These are phyloP conservation scores for Imleria badia DNA, from an alignment of 768 basidiomycete genomes.

Conservation along the genomic window DNA sequence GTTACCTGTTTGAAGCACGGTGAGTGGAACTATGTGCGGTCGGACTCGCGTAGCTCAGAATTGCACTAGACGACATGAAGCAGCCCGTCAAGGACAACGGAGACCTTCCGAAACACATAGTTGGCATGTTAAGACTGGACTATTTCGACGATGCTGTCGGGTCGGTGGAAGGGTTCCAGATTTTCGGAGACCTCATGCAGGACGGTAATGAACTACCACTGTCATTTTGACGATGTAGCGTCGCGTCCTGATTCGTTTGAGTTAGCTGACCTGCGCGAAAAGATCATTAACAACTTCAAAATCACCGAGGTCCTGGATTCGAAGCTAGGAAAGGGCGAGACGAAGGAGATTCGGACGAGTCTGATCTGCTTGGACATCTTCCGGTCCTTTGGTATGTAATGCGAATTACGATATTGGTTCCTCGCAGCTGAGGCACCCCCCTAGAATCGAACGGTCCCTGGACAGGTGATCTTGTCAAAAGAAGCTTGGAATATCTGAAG, in stretches of 20 bases:
- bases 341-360: conserved; percentile 17
- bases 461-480: conserved; percentile 5
- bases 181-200: conserved; percentile 19
- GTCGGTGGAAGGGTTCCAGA: conserved; percentile 20
- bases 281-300: conserved; percentile 6
- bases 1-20: conserved; percentile 11
- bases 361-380: conserved; percentile 21
- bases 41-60: background rate
- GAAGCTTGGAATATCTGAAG: background rate
- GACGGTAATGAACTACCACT: conserved; percentile 10
- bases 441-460: conserved; percentile 6
- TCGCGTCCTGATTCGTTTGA: background rate
- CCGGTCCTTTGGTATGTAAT: conserved; percentile 11
- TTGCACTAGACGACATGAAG: conserved; percentile 12
- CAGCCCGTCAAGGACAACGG: background rate
- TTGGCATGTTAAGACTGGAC: conserved; percentile 18
- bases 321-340: conserved; percentile 10
- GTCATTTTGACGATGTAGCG: background rate
- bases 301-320: conserved; percentile 12
- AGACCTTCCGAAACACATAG: conserved; percentile 10
- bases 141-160: conserved; percentile 25
- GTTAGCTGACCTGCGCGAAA: conserved; percentile 9
- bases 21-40: background rate
- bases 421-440: background rate
- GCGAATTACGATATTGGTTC: background rate